Evolutionary conservation across 257 asterid species (phyloP).

Genomic region (Plantago major): DNA sequence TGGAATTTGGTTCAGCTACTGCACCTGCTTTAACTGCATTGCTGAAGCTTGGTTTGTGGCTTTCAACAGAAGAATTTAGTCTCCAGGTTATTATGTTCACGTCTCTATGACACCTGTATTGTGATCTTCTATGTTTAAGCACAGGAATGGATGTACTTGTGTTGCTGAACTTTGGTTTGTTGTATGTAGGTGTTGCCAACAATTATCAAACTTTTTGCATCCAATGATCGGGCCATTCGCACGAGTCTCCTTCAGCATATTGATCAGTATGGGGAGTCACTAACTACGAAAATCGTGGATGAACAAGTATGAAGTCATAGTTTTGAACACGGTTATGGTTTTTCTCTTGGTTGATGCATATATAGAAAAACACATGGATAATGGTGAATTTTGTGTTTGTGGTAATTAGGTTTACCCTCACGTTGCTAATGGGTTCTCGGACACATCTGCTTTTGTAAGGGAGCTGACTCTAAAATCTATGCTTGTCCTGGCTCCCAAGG

Average conservation of each 20-base stretch:
- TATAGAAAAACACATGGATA: conserved; percentile 14
- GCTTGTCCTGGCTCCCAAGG: conserved; percentile 99
- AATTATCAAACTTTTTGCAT: conserved; percentile 80
- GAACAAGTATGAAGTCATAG: conserved; percentile 64
- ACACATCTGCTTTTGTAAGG: conserved; percentile 91
- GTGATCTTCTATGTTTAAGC: conserved; percentile 17
- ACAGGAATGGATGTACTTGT: conserved; percentile 11
- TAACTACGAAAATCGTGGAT: conserved; percentile 78
- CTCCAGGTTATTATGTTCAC: conserved; percentile 54
- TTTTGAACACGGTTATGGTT: conserved; percentile 3
- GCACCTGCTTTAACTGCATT: conserved; percentile 97
- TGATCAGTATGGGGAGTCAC: conserved; percentile 89
- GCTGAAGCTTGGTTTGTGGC: conserved; percentile 88
- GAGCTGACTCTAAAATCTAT: conserved; percentile 93
- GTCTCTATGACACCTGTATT: conserved; percentile 11
- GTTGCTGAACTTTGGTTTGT: conserved; percentile 22
- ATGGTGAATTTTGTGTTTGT: conserved; percentile 19
- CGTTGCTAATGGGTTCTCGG: conserved; percentile 91
- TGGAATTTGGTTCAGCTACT: conserved; percentile 97
- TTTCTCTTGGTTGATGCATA: conserved; percentile 18
- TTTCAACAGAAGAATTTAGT: conserved; percentile 72
- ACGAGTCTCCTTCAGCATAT: conserved; percentile 87
- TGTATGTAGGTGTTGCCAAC: conserved; percentile 68
- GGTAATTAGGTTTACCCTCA: conserved; percentile 77
- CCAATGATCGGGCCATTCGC: conserved; percentile 87